Evolutionary conservation across 306 rosid genomes (phyloP).

Genomic region (Datisca glomerata): DNA sequence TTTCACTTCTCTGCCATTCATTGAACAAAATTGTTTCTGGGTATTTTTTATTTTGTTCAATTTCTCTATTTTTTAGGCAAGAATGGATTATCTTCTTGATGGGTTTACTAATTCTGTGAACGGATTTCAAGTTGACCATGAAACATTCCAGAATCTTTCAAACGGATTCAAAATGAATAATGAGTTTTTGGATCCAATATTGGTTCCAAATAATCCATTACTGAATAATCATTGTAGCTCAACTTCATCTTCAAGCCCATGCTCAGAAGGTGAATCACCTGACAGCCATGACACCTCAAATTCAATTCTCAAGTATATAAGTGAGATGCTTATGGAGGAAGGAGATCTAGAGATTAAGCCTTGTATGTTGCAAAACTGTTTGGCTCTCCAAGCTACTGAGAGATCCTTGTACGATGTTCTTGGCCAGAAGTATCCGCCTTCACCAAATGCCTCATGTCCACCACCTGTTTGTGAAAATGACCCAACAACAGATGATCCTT

Average conservation of each 20-base stretch:
- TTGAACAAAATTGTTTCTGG: no score
- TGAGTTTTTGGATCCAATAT: not conserved
- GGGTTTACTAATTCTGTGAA: no score
- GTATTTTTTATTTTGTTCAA: no score
- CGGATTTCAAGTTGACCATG: no score
- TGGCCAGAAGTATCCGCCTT: slow-evolving; percentile 33
- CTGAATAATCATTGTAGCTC: not conserved
- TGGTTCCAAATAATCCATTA: not conserved
- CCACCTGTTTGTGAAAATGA: slow-evolving; percentile 7
- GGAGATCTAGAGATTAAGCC: slow-evolving; percentile 57
- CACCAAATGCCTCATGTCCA: slow-evolving; percentile 5
- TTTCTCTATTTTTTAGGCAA: no score
- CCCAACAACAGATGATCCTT: no score
- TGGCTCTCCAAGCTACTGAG: slow-evolving; percentile 60
- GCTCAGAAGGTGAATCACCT: slow-evolving; percentile 21
- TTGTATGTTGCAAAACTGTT: slow-evolving; percentile 57
- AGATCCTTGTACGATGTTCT: slow-evolving; percentile 64
- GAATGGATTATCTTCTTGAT: no score
- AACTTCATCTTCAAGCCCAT: slow-evolving; percentile 10
- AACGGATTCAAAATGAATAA: no score
- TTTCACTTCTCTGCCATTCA: no score
- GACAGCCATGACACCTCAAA: slow-evolving; percentile 43
- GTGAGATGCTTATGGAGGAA: slow-evolving; percentile 66
- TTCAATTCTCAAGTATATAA: slow-evolving; percentile 41
- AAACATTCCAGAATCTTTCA: no score